Conservation (phyloP, 129 eudicot genomes). For the Kitagawia praeruptora region DNA sequence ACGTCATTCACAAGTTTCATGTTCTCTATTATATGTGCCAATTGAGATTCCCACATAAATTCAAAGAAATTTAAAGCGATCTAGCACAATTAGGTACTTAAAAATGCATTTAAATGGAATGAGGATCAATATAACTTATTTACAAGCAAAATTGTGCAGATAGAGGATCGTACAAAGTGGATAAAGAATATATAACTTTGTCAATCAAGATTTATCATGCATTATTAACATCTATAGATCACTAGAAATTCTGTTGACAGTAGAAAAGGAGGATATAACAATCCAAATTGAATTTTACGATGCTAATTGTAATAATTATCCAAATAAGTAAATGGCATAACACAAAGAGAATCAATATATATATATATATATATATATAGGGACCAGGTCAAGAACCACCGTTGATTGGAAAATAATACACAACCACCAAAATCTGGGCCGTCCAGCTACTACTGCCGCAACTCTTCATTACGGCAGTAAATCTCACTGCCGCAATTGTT, state of each 20-base stretch:
- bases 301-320: neutral
- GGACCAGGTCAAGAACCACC: too few relatives aligned
- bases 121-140: neutral
- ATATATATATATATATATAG: too few relatives aligned
- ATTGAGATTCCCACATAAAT: neutral
- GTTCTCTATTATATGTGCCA: conserved; percentile 72
- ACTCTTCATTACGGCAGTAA: too few relatives aligned
- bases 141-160: neutral
- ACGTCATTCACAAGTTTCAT: conserved; percentile 64
- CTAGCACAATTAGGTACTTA: conserved; percentile 1
- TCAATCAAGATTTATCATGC: neutral
- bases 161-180: neutral
- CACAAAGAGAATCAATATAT: neutral
- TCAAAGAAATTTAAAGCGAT: neutral
- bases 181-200: neutral
- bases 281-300: neutral
- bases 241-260: neutral
- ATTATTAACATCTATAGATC: neutral
- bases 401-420: too few relatives aligned
- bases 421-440: too few relatives aligned
- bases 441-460: too few relatives aligned
- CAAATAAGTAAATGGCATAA: neutral
- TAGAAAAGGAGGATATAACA: neutral
- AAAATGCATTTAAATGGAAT: neutral
- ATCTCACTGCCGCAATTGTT: too few relatives aligned